Evolutionary conservation across 176 grass and related monocot species (phyloP), one percentile per base, ranked within the genome.

Genomic region (Phyllostachys edulis): DNA sequence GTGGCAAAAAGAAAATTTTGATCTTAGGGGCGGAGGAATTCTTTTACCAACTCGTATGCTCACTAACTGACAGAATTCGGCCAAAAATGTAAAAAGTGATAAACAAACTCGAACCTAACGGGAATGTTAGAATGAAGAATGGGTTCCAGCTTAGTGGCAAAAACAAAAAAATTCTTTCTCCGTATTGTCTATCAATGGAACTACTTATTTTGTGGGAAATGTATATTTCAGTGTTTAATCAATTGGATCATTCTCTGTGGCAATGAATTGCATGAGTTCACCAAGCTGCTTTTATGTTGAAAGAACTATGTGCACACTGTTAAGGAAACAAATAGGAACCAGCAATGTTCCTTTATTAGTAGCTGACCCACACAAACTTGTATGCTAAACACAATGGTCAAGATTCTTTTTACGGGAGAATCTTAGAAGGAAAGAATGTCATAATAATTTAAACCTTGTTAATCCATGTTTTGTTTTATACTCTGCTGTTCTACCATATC

Each of bases 371-470:
- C 49, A 75, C 39, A 78, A 46, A 44, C 9, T 46, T 13, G 13
- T 34, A 45, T 63, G 57, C 39, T 78, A 32, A 78, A 78, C 16
- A 63, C 76, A 63, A 11, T 27, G 39, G 40, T 63, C 23, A 78
- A 77, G 20, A 45, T 78, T 20, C 23, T 40, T 46, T 32, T 63
- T 62, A 63, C 23, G 29, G 7, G 57, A 63, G 11, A 63, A 78
- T 63, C 57, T 63, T 78, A 26, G 76, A 78, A 41, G 75, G 55
- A 61, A 75, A 77, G 39, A 78, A 78, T 78, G 23, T 20, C 51
- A 55, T 55, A 55, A 55, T 20, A 55, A 55, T 55, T 55, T 55
- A 20, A 55, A 20, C 51, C 17, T 55, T 55, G 51, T 20, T 55
- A 55, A 55, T 20, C 51, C 51, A 55, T 55, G 51, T 18, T 18